A percentile compares a stretch with the other conserved stretches of the same genome.
Evolutionary conservation across 1,284 basidiomycete species (phyloP).

Genomic region (Thelephora terrestris): DNA sequence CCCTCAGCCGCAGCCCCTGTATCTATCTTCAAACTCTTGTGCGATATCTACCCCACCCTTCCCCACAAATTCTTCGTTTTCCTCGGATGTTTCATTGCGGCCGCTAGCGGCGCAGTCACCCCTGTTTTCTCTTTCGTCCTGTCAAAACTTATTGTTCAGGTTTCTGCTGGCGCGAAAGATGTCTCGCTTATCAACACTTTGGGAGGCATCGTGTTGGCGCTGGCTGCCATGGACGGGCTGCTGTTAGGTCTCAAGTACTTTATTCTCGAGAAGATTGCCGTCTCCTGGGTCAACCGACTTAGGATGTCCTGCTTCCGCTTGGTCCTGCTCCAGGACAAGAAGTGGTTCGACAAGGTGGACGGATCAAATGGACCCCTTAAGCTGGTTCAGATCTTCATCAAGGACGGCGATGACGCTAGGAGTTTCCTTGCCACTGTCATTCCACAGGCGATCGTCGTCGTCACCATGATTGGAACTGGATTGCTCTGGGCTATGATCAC

Average conservation of each 20-base stretch:
- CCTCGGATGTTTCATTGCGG: constrained; percentile 55
- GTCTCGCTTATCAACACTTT: constrained; percentile 59
- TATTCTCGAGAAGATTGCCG: constrained; percentile 65
- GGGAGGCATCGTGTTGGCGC: constrained; percentile 57
- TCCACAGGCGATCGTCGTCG: constrained; percentile 64
- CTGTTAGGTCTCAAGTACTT: constrained; percentile 68
- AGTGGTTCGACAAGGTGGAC: constrained; percentile 75
- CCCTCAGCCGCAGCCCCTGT: constrained; percentile 15
- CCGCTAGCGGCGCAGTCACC: constrained; percentile 74
- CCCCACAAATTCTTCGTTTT: constrained; percentile 66
- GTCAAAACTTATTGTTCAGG: constrained; percentile 71
- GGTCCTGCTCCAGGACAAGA: constrained; percentile 77
- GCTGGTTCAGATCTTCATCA: constrained; percentile 76
- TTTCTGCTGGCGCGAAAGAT: constrained; percentile 60
- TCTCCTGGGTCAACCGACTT: constrained; percentile 68
- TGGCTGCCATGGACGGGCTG: constrained; percentile 71
- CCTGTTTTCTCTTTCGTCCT: constrained; percentile 90
- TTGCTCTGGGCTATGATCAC: constrained; percentile 80
- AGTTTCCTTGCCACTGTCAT: constrained; percentile 69
- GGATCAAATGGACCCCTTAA: constrained; percentile 43
- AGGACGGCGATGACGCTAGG: constrained; percentile 88
- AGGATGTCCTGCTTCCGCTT: constrained; percentile 49
- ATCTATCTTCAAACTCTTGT: constrained; percentile 41
- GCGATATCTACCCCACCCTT: constrained; percentile 59
- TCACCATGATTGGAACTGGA: constrained; percentile 75